These are phyloP conservation scores for Terfezia boudieri DNA, from an alignment of 495 filamentous ascomycete species.

Conservation along the genomic window DNA sequence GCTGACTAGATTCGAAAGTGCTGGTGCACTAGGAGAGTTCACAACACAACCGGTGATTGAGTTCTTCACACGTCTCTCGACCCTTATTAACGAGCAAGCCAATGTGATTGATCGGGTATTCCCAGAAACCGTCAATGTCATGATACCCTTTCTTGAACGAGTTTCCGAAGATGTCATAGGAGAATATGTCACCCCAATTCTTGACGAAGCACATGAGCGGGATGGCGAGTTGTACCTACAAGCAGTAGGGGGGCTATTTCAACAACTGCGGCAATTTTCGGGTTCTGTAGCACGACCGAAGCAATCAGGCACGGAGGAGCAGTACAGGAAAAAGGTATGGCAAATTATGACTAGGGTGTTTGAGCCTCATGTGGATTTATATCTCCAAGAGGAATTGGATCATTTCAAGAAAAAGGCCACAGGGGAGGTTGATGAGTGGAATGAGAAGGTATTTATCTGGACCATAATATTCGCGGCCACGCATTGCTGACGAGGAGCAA, in stretches of 20 bases:
- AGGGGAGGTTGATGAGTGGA: slow-evolving; percentile 60
- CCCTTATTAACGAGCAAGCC: slow-evolving; percentile 65
- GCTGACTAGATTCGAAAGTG: slow-evolving; percentile 8
- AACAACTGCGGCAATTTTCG: slow-evolving; percentile 56
- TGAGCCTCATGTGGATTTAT: slow-evolving; percentile 81
- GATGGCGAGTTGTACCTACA: slow-evolving; percentile 61
- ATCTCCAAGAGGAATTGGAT: slow-evolving; percentile 78
- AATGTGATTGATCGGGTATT: slow-evolving; percentile 66
- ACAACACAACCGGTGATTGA: slow-evolving; percentile 52
- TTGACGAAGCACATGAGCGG: slow-evolving; percentile 69
- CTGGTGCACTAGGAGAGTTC: slow-evolving; percentile 28
- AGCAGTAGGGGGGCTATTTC: slow-evolving; percentile 68
- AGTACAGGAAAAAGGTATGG: slow-evolving; percentile 33
- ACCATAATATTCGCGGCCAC: not conserved
- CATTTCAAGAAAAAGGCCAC: slow-evolving; percentile 58
- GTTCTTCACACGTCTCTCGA: slow-evolving; percentile 55
- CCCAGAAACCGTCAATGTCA: slow-evolving; percentile 47
- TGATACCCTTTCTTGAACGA: slow-evolving; percentile 57
- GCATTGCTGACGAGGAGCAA: not conserved
- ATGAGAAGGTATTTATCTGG: slow-evolving; percentile 43
- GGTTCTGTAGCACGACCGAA: slow-evolving; percentile 37
- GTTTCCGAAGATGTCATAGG: slow-evolving; percentile 64
- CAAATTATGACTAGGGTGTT: slow-evolving; percentile 47
- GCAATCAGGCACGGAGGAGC: slow-evolving; percentile 26
- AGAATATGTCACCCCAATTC: slow-evolving; percentile 66